A percentile compares a stretch with the other conserved stretches of the same genome.
These are phyloP conservation scores for Dothidotthia symphoricarpi DNA, from an alignment of 2,329 filamentous ascomycete genomes.

Conservation along the genomic window DNA sequence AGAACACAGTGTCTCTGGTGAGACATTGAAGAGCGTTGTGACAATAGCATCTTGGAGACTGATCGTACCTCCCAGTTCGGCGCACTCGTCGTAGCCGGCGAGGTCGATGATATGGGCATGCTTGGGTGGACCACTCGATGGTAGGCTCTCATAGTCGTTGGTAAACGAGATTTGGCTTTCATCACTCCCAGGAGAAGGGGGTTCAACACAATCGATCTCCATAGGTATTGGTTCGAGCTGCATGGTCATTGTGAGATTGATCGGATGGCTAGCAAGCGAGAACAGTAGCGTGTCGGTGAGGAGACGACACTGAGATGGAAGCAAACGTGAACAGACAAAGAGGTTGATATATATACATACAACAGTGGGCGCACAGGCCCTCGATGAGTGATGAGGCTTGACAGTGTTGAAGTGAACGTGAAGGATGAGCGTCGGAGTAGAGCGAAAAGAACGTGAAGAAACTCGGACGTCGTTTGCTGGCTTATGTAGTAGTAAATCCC, in stretches of 20 bases:
- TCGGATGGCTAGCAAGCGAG: no score
- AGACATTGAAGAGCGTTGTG: slow-evolving; percentile 13
- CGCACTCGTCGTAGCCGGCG: slow-evolving; percentile 1
- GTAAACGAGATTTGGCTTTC: slow-evolving; percentile 4
- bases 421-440: no score
- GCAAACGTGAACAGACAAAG: no score
- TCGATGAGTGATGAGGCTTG: no score
- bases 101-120: slow-evolving; percentile 14
- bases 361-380: no score
- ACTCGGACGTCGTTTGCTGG: no score
- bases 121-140: background rate
- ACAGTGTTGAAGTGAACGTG: no score
- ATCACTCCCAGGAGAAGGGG: slow-evolving; percentile 2
- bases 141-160: slow-evolving; percentile 5
- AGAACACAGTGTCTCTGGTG: slow-evolving; percentile 1
- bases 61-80: background rate
- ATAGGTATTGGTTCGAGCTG: background rate
- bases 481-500: no score
- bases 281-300: no score
- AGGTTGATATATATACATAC: no score
- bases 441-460: no score
- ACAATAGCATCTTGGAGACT: slow-evolving; percentile 19
- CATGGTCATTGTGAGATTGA: slow-evolving; percentile 1
- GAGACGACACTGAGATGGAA: no score
- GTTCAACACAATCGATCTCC: slow-evolving; percentile 1